A percentile compares a stretch with the other conserved stretches of the same genome.
phyloP scores from a whole-genome alignment of 139 green algal species.

The Chlorella sp. region DNA sequence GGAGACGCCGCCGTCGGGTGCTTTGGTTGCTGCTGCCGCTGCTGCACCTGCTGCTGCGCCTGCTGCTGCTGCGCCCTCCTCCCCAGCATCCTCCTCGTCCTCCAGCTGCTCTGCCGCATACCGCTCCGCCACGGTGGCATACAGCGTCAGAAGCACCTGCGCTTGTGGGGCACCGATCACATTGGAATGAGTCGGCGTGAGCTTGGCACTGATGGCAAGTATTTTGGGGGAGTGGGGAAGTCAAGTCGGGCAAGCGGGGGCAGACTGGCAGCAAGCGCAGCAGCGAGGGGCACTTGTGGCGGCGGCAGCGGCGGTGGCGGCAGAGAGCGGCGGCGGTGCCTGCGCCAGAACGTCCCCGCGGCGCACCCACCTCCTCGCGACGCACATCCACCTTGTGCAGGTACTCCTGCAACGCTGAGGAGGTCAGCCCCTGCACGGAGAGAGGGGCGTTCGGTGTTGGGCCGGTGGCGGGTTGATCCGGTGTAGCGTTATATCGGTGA shows the following conservation, averaged over 20 bases:
- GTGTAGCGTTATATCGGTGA: too few relatives aligned
- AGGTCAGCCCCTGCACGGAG: slow-evolving; percentile 22
- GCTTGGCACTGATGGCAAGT: background rate
- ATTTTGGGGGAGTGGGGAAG: background rate
- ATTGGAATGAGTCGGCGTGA: background rate
- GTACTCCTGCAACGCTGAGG: slow-evolving; percentile 16
- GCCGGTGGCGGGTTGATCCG: too few relatives aligned
- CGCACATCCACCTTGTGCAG: slow-evolving; percentile 37
- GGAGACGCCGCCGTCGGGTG: background rate
- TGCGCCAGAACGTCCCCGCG: background rate
- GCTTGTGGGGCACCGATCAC: background rate
- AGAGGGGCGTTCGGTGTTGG: background rate
- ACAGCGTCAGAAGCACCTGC: slow-evolving; percentile 41
- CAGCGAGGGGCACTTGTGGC: background rate
- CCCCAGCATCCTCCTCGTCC: background rate
- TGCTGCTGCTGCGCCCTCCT: background rate
- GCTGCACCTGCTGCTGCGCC: background rate
- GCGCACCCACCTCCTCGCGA: slow-evolving; percentile 24
- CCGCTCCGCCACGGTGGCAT: slow-evolving; percentile 23
- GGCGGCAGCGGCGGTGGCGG: background rate
- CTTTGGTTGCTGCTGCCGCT: background rate
- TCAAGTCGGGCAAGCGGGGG: background rate
- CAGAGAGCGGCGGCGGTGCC: background rate
- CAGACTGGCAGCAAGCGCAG: background rate
- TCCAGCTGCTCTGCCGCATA: background rate